Conservation (phyloP, 2,329 filamentous ascomycete species). For the Alternaria ventricosa region DNA sequence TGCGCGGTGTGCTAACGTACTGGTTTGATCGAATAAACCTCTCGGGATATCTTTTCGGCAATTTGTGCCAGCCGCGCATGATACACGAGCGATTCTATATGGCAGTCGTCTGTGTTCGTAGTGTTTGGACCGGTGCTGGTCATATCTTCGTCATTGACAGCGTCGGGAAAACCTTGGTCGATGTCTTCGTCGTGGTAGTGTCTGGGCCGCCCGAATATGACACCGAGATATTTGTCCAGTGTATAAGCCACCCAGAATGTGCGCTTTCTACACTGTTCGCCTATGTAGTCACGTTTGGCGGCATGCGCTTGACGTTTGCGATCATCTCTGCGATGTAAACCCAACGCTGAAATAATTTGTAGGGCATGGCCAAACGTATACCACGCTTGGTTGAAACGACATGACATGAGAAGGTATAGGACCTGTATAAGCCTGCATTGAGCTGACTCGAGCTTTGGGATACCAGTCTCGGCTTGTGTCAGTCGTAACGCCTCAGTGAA, state of each 20-base stretch:
- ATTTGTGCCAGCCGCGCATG: constrained; percentile 52
- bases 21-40: constrained; percentile 42
- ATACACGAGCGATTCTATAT: constrained; percentile 58
- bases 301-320: constrained; percentile 29
- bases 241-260: constrained; percentile 69
- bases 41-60: constrained; percentile 37
- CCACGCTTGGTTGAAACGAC: constrained; percentile 65
- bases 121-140: constrained; percentile 49
- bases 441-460: constrained; percentile 61
- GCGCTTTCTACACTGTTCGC: constrained; percentile 60
- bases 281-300: constrained; percentile 50
- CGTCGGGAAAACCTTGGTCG: constrained; percentile 64
- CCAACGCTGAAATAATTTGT: constrained; percentile 57
- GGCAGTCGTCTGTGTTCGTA: constrained; percentile 52
- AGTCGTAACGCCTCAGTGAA: constrained; percentile 50
- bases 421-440: constrained; percentile 64
- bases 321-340: constrained; percentile 49
- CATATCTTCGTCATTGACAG: constrained; percentile 65
- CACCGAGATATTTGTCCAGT: constrained; percentile 64
- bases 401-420: constrained; percentile 63
- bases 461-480: constrained; percentile 56
- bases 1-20: constrained; percentile 16
- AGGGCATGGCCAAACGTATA: constrained; percentile 64
- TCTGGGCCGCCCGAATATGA: constrained; percentile 1
- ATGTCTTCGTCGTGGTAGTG: constrained; percentile 64